phyloP scores from a whole-genome alignment of 306 rosid species.

The Quercus alba region DNA sequence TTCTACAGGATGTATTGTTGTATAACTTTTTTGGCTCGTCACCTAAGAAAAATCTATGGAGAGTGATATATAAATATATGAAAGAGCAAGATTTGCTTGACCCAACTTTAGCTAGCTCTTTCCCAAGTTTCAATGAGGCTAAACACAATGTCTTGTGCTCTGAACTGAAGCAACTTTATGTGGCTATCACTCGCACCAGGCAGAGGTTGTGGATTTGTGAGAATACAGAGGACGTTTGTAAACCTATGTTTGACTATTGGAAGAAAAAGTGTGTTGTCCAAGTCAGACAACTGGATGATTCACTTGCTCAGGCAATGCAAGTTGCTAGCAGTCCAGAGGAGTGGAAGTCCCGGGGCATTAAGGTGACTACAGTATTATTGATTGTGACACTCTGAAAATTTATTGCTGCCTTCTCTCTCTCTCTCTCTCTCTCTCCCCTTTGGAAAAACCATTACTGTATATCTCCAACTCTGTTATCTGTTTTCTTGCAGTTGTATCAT shows the following conservation, averaged over 20 bases:
- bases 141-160: constrained; percentile 70
- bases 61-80: constrained; percentile 67
- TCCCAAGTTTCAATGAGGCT: constrained; percentile 42
- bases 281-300: constrained; percentile 55
- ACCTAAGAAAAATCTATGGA: constrained; percentile 58
- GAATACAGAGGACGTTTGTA: constrained; percentile 26
- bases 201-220: constrained; percentile 80
- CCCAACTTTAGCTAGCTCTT: constrained; percentile 10
- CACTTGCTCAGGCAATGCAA: constrained; percentile 74
- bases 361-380: constrained; percentile 34
- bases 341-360: constrained; percentile 71
- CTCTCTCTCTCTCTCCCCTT: too few relatives aligned
- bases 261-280: constrained; percentile 59
- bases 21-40: constrained; percentile 73
- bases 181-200: constrained; percentile 74
- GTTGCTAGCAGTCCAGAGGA: constrained; percentile 73
- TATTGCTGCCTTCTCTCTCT: not conserved
- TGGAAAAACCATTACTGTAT: not conserved
- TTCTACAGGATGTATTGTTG: constrained; percentile 62
- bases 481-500: constrained; percentile 44
- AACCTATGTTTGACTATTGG: constrained; percentile 76
- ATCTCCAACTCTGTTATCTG: not conserved
- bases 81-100: constrained; percentile 54
- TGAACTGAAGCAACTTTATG: constrained; percentile 69
- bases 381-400: not conserved